Conservation (phyloP, 2,329 filamentous ascomycete species). For the Ophiostoma pallidulum region DNA sequence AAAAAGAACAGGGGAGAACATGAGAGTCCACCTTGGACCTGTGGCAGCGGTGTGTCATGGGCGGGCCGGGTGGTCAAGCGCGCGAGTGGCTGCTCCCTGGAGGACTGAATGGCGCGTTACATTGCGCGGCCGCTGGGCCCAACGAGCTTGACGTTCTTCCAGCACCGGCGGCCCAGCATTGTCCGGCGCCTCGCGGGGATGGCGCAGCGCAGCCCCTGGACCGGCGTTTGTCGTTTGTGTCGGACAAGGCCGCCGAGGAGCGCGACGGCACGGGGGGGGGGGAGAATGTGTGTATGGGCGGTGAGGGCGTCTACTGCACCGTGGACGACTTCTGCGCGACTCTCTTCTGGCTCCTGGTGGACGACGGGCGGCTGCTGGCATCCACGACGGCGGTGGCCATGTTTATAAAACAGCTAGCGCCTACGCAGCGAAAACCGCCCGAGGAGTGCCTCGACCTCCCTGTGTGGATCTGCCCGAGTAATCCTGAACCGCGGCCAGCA, state of each 20-base stretch:
- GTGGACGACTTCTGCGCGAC: conserved; percentile 16
- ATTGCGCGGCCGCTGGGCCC: conserved; percentile 19
- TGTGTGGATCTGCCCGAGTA: conserved; percentile 19
- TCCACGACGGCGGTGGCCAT: conserved; percentile 14
- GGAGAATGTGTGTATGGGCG: conserved; percentile 18
- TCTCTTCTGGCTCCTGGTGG: conserved; percentile 18
- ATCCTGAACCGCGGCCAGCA: conserved; percentile 18
- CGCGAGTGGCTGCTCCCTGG: conserved; percentile 17
- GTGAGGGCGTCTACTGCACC: conserved; percentile 19
- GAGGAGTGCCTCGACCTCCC: conserved; percentile 14
- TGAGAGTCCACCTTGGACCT: no score
- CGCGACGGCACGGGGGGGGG: neutral
- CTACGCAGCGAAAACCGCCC: conserved; percentile 6
- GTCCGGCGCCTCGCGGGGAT: conserved; percentile 10
- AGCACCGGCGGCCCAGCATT: conserved; percentile 5
- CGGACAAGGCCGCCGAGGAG: neutral
- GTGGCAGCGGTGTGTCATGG: conserved; percentile 25
- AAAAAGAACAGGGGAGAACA: no score
- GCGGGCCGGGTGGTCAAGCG: conserved; percentile 20
- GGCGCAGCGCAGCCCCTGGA: conserved; percentile 3
- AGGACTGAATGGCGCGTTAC: conserved; percentile 18
- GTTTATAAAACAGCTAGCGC: conserved; percentile 18
- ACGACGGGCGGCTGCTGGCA: conserved; percentile 19
- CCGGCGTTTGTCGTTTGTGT: neutral
- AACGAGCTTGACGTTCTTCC: conserved; percentile 19